phyloP scores from a whole-genome alignment of 176 grass and related monocot genomes.

The Avena sativa region DNA sequence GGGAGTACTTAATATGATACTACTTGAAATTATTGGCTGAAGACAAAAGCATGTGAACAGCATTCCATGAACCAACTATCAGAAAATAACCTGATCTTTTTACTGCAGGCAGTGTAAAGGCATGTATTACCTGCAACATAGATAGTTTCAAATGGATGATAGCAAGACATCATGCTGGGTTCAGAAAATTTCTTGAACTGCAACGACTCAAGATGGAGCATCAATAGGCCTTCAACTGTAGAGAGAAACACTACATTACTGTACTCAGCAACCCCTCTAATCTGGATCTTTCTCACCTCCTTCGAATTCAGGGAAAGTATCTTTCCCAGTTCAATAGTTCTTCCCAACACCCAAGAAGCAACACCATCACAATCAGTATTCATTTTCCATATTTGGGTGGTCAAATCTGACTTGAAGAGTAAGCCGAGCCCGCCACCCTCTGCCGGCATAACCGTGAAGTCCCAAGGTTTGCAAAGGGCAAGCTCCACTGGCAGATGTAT shows the following conservation, averaged over 20 bases:
- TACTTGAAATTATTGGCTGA: not conserved
- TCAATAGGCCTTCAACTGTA: not conserved
- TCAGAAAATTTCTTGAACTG: not conserved
- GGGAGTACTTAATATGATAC: not conserved
- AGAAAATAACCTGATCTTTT: not conserved
- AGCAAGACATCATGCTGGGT: accelerated
- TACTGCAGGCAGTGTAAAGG: not conserved
- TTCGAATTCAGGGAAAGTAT: not conserved
- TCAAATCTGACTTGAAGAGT: not conserved
- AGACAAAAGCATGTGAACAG: not conserved
- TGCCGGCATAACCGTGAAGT: not conserved
- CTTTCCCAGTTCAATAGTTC: constrained; percentile 16
- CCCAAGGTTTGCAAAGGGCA: not conserved
- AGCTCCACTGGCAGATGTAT: not conserved
- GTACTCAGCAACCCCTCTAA: constrained; percentile 8
- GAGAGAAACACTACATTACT: not conserved
- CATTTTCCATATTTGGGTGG: constrained; percentile 10
- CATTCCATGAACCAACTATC: not conserved
- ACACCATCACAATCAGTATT: not conserved
- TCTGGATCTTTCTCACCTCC: not conserved
- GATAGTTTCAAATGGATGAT: not conserved
- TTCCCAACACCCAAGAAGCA: constrained; percentile 17
- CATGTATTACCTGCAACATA: constrained; percentile 2
- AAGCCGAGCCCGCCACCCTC: not conserved
- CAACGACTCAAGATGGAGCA: constrained; percentile 22